A percentile compares a stretch with the other conserved stretches of the same genome.
These are phyloP conservation scores for Podospora fimiseda DNA, from an alignment of 495 filamentous ascomycete species.

Conservation along the genomic window DNA sequence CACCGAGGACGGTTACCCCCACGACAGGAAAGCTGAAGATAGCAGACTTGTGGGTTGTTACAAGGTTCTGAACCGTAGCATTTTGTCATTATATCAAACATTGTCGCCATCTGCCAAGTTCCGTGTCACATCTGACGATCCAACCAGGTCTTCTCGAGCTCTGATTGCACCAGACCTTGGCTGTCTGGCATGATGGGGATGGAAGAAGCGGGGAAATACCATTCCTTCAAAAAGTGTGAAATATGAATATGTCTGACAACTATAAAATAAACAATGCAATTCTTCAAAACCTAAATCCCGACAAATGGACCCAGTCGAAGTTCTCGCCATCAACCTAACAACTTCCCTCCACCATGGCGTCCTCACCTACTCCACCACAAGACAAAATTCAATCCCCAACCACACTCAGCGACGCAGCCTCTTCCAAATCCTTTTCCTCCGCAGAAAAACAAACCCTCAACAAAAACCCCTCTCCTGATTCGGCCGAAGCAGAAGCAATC, in stretches of 20 bases:
- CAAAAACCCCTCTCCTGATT: neutral
- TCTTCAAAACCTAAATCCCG: neutral
- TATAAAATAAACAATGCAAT: neutral
- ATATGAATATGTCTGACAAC: neutral
- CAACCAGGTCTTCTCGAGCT: neutral
- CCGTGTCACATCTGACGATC: neutral
- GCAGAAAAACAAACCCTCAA: neutral
- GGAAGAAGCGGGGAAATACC: neutral
- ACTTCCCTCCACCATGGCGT: constrained; percentile 1
- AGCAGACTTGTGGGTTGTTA: neutral
- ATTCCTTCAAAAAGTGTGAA: neutral
- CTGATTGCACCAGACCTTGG: constrained; percentile 3
- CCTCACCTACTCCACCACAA: neutral
- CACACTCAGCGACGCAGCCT: neutral
- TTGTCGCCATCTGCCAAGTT: constrained; percentile 6
- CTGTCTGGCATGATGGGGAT: neutral
- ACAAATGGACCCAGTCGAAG: neutral
- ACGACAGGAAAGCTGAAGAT: neutral
- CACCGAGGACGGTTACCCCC: constrained; percentile 2
- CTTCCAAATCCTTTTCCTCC: neutral
- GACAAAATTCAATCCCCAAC: neutral
- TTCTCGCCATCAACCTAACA: neutral
- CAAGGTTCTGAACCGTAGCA: neutral
- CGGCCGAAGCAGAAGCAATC: neutral
- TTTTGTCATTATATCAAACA: neutral